Base-by-base conservation (phyloP, 352 stramenopile genomes). In the Phytophthora podocarpi region DNA sequence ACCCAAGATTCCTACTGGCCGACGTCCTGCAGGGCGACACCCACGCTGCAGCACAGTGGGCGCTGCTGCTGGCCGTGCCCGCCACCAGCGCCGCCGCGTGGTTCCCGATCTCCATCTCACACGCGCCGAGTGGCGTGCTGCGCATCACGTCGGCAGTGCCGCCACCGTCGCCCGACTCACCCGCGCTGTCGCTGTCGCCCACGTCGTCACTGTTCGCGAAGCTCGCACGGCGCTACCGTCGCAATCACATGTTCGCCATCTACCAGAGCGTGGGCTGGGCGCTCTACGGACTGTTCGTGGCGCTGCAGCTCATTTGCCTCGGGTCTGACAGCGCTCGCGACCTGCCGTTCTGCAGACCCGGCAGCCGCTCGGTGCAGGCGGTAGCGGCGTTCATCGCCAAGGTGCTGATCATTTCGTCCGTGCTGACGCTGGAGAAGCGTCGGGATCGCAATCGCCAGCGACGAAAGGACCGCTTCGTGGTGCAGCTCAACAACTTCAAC, bases 401-500 rank as follows among this genome's bases (percentile, higher is more conserved):
- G 53, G 74, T 87, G 50, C 74, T 95, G 47, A 79, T 92, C 40
- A 82, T 93, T 27, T 93, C 86, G 41, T 93, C 86, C 11, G 67
- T 92, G 12, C 50, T 95, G 15, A 77, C 82, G 23, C 72, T 92
- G 27, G 77, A 89, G 18, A 72, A 78, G 20, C 68, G 66, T 34
- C 67, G 72, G 18, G 60, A 78, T 30, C 73, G 64, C 31, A 72
- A 74, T 40, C 57, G 47, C 7, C 55, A 76, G 28, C 51, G 65
- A 5, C 65, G 70, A 35, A 72, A 74, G 16, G 78, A 78, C 35
- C 82, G 78, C 10, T 75, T 85, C 51, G 78, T 88, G 35, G 72
- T 93, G 41, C 77, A 90, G 45, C 62, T 91, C 34, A 89, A 95
- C 74, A 93, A 93, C 73, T 93, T 87, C 55, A 92, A 89, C 68